Conservation (phyloP, 2,329 filamentous ascomycete genomes). For the Fusarium kyushuense region DNA sequence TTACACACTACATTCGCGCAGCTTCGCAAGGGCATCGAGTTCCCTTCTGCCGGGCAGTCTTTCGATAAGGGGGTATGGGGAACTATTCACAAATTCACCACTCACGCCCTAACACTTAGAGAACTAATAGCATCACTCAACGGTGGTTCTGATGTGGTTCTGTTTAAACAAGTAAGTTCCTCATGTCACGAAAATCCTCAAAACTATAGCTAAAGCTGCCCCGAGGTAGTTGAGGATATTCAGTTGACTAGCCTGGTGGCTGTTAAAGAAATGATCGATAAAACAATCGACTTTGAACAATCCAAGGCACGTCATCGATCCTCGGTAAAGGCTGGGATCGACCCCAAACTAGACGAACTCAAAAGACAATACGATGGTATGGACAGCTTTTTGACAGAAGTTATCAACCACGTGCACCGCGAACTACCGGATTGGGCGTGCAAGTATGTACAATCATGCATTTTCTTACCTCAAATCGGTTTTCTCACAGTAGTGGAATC, state of each 20-base stretch:
- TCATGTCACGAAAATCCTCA: neutral
- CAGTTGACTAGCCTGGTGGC: conserved; percentile 69
- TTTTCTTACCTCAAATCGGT: conserved; percentile 91
- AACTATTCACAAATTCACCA: conserved; percentile 77
- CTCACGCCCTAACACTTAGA: conserved; percentile 75
- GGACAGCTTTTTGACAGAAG: conserved; percentile 76
- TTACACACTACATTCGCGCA: conserved; percentile 76
- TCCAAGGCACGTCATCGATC: conserved; percentile 78
- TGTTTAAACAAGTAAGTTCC: conserved; percentile 58
- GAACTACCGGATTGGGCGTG: conserved; percentile 71
- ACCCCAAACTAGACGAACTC: conserved; percentile 79
- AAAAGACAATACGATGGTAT: conserved; percentile 84
- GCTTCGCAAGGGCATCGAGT: conserved; percentile 81
- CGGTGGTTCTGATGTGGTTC: conserved; percentile 28
- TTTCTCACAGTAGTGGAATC: conserved; percentile 83
- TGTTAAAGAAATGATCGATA: conserved; percentile 77
- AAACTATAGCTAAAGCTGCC: conserved; percentile 13
- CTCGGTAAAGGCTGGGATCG: conserved; percentile 78
- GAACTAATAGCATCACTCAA: conserved; percentile 62
- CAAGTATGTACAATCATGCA: conserved; percentile 75
- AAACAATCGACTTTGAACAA: conserved; percentile 83
- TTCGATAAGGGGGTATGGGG: conserved; percentile 79
- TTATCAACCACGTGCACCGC: conserved; percentile 72
- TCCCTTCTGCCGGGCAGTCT: conserved; percentile 59
- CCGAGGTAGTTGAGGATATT: conserved; percentile 69